Evolutionary conservation across 2,329 filamentous ascomycete genomes (phyloP), one percentile per base, ranked within the genome.

Genomic region (Golovinomyces cichoracearum): DNA sequence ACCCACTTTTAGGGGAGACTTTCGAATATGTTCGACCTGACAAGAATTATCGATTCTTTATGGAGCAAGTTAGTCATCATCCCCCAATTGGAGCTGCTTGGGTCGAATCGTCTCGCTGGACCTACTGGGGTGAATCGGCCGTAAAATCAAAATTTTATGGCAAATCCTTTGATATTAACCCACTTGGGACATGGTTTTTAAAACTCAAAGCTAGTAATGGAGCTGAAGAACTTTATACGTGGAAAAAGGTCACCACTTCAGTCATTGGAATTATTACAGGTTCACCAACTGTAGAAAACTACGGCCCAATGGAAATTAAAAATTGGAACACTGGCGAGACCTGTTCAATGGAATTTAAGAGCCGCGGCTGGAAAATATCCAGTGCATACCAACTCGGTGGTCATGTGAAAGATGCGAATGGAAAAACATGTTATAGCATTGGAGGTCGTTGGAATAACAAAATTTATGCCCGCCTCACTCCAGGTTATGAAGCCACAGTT

Each of bases 181-280:
- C 84, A 3, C 73, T 95, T 9, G 90, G 90, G 29, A 98, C 90
- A 6, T 98, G 90, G 90, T 98, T 95, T 67, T 67, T 95, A 51
- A 83, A 73, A 58, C 69, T 98, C 25, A 78, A 84, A 1, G 84
- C 86, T 0, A 69, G 74, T 2, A 83, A 80, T 3, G 80, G 77
- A 9, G 78, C 80, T 57, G 78, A 82, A 53, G 90, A 98, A 56
- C 68, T 94, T 1, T 98, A 93, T 64, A 94, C 88, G 0, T 98
- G 90, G 90, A 95, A 94, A 66, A 98, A 98, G 66, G 85, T 94
- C 17, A 95, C 86, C 0, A 90, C 85, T 1, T 92, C 86, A 1
- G 90, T 98, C n/a, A 78, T 95, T 51, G 90, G 90, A 50, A 98
- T 98, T 63, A 94, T 98, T 58, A 95, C 88, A 0, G 90, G 90